phyloP scores from a whole-genome alignment of 306 rosid genomes.

The Hippophae tibetana region DNA sequence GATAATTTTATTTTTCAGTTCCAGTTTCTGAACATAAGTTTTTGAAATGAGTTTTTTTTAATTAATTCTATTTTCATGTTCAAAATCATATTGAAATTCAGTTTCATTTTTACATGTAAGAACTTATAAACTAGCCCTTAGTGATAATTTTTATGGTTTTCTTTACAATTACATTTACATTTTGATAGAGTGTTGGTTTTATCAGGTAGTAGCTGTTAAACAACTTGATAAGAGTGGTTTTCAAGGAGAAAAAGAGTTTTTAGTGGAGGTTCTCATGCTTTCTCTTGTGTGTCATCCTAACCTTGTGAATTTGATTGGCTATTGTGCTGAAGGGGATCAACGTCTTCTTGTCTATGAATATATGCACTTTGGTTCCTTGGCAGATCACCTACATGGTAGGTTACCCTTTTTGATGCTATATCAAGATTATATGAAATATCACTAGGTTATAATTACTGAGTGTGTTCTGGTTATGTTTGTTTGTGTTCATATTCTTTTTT shows the following conservation, averaged over 20 bases:
- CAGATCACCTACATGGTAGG: slow-evolving; percentile 50
- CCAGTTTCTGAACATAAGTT: background rate
- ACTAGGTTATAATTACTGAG: no score
- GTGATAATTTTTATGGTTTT: no score
- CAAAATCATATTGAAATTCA: background rate
- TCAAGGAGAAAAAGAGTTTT: slow-evolving; percentile 64
- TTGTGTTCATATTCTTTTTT: no score
- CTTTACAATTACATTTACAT: no score
- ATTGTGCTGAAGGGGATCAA: slow-evolving; percentile 59
- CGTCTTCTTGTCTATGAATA: slow-evolving; percentile 70
- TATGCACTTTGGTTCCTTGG: slow-evolving; percentile 58
- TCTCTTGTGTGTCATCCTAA: slow-evolving; percentile 51
- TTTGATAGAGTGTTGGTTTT: background rate
- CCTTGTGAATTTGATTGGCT: slow-evolving; percentile 62
- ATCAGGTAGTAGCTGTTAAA: slow-evolving; percentile 57
- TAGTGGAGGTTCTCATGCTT: slow-evolving; percentile 62
- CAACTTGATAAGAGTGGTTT: slow-evolving; percentile 44
- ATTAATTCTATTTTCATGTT: slow-evolving; percentile 1
- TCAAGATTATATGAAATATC: background rate
- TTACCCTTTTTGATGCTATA: background rate
- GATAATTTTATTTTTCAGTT: no score
- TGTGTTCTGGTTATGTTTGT: no score
- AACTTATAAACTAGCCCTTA: no score
- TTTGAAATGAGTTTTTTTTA: background rate
- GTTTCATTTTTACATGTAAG: no score